These are phyloP conservation scores for Boletus patriciae DNA, from an alignment of 768 basidiomycete species.

Conservation along the genomic window DNA sequence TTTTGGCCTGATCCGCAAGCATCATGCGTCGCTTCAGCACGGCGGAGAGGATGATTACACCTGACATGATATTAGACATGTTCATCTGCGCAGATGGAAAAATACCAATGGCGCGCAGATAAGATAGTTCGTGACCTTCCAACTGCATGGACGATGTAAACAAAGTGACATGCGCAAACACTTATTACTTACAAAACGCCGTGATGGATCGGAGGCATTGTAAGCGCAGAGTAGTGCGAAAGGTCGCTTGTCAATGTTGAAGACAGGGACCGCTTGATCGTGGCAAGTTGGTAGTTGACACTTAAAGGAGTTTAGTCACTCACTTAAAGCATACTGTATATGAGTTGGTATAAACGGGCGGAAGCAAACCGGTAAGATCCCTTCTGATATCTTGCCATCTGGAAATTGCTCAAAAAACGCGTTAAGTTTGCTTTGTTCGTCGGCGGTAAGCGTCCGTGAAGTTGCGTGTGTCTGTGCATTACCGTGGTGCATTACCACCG, in stretches of 20 bases:
- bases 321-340: constrained; percentile 87
- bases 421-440: constrained; percentile 74
- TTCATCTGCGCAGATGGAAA: neutral
- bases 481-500: constrained; percentile 70
- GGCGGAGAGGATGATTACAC: constrained; percentile 91
- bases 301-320: constrained; percentile 29
- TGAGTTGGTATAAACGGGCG: constrained; percentile 76
- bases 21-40: constrained; percentile 92
- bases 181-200: constrained; percentile 66
- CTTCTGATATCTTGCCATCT: constrained; percentile 86
- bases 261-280: constrained; percentile 80
- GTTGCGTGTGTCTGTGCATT: constrained; percentile 53
- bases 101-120: constrained; percentile 83
- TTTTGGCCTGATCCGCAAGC: constrained; percentile 92
- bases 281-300: constrained; percentile 4
- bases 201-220: constrained; percentile 77
- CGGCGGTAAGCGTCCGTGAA: constrained; percentile 55
- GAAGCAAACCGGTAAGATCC: constrained; percentile 80
- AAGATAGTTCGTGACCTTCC: constrained; percentile 89
- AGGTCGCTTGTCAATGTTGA: constrained; percentile 89
- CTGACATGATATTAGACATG: constrained; percentile 31
- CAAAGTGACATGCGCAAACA: neutral
- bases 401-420: constrained; percentile 78
- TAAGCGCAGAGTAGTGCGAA: constrained; percentile 91
- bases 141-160: constrained; percentile 46